Evolutionary conservation across 805 yeast genomes (phyloP).

Genomic region (Ogataea ganodermae): DNA sequence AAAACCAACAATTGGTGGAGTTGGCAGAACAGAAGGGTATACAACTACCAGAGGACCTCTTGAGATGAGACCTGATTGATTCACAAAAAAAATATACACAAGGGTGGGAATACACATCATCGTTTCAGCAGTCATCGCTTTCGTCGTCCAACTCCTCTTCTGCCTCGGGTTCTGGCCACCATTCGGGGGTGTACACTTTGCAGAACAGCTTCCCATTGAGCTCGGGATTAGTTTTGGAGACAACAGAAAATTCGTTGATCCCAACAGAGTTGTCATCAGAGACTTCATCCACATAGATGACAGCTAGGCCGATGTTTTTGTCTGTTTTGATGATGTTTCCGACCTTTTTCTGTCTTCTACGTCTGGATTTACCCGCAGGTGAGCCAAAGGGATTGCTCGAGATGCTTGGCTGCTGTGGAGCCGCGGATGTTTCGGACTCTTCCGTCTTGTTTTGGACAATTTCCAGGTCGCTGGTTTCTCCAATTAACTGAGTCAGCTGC

Average conservation of each 20-base stretch:
- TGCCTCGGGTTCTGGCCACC: constrained; percentile 64
- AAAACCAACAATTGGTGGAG: constrained; percentile 48
- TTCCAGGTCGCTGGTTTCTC: constrained; percentile 20
- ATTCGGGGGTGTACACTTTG: constrained; percentile 61
- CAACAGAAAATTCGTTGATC: constrained; percentile 23
- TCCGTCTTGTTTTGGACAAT: constrained; percentile 12
- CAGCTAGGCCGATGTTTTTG: constrained; percentile 67
- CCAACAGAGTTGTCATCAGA: constrained; percentile 26
- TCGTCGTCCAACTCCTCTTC: constrained; percentile 12
- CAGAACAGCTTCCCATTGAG: constrained; percentile 40
- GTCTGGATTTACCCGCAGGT: constrained; percentile 17
- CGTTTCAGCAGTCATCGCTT: not conserved
- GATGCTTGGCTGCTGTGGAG: not conserved
- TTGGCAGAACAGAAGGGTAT: constrained; percentile 41
- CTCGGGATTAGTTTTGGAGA: constrained; percentile 21
- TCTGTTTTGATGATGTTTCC: constrained; percentile 62
- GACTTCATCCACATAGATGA: constrained; percentile 46
- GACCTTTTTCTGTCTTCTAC: constrained; percentile 46
- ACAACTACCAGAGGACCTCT: constrained; percentile 41
- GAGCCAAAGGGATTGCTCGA: constrained; percentile 21
- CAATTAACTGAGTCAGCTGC: not conserved
- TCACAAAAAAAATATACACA: not conserved
- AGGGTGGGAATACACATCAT: too few relatives aligned
- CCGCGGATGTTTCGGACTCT: not conserved
- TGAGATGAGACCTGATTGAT: constrained; percentile 7